Conservation (phyloP, 192 early-diverging fungal genomes). For the Oehlia diaphana region DNA sequence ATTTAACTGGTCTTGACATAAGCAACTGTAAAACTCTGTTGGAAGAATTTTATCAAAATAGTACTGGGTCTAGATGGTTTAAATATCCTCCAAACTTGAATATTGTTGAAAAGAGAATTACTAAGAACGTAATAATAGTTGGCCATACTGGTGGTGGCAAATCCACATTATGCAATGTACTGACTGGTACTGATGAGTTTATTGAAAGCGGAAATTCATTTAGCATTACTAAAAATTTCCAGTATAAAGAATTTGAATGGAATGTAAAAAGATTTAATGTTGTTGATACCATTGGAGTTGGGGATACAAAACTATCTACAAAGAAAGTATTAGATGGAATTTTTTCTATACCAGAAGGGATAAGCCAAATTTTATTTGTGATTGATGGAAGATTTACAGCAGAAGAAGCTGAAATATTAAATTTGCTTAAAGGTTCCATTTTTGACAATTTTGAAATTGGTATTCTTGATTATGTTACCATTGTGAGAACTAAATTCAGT, state of each 20-base stretch:
- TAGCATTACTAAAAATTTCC: background rate
- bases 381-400: background rate
- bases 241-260: background rate
- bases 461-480: background rate
- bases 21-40: too few relatives aligned
- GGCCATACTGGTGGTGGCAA: background rate
- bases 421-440: background rate
- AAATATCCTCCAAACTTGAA: too few relatives aligned
- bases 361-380: too few relatives aligned
- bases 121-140: background rate
- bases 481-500: too few relatives aligned
- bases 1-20: too few relatives aligned
- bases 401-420: background rate
- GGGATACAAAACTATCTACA: background rate
- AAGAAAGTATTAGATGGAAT: background rate
- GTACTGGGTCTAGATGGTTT: too few relatives aligned
- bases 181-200: background rate
- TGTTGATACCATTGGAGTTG: background rate
- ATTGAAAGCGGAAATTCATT: background rate
- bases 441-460: background rate
- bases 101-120: too few relatives aligned
- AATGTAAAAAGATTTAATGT: background rate
- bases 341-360: too few relatives aligned
- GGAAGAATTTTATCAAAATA: too few relatives aligned
- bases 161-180: slow-evolving; percentile 11